Evolutionary conservation across 148 eudicot genomes (phyloP), one percentile per base, ranked within the genome.

Genomic region (Limonium bicolor): DNA sequence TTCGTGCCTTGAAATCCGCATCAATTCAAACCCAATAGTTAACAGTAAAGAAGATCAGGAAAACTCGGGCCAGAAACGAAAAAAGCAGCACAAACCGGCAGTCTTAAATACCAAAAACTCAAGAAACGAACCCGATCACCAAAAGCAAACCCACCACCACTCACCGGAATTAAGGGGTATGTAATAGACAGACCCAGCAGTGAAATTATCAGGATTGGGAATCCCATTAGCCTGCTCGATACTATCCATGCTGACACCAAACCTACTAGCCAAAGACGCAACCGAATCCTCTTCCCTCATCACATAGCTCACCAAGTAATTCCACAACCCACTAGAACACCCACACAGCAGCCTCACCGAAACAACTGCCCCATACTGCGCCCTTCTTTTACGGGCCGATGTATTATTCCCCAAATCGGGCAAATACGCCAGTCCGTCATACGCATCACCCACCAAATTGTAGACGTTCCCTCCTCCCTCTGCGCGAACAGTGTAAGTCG

Each of bases 231-330:
- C 61, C 52, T 45, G 62, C 55, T 77, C 97, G 69, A 90, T 84
- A 59, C 80, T 84, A 59, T 74, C 93, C 97, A 90, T 90, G 56
- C 97, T 90, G 62, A 90, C 87, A 25, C 95, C 97, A 75, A 90
- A 90, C 46, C 95, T 58, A 62, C 95, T 90, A 14, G 93, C 80
- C 46, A 90, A 64, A 41, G 80, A 75, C 36, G 67, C 82, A 36
- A 90, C 54, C 41, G 60, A 80, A 69, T 90, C 97, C 36, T 73
- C 93, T 23, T 84, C 95, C 27, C 46, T 58, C 87, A 84, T 64
- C 53, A 80, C 93, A 80, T 90, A 84, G 54, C 97, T 90, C 95
- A 90, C 61, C 65, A 90, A 61, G 41, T 90, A 90, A 69, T 90
- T 90, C 93, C 93, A 90, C 68, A 84, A 46, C 35, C 87, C 79